phyloP scores from a whole-genome alignment of 371 early-diverging fungal species.

The Mortierella sp. region DNA sequence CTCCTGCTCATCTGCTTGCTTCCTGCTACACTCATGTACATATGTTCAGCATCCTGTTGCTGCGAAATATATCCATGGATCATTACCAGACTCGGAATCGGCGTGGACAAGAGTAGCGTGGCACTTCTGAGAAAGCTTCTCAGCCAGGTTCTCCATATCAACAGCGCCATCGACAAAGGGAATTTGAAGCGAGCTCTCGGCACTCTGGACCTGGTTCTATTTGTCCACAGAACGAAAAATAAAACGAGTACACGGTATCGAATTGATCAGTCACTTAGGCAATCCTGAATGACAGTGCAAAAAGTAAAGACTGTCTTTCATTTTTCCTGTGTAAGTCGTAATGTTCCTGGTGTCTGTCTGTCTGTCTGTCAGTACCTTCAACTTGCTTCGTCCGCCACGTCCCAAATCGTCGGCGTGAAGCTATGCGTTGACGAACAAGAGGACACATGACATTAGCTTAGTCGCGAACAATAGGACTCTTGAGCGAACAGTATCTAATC shows the following conservation, averaged over 20 bases:
- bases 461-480: no score
- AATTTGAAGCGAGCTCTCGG: slow-evolving; percentile 45
- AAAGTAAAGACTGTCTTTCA: background rate
- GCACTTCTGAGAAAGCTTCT: slow-evolving; percentile 41
- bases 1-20: background rate
- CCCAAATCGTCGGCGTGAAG: slow-evolving; percentile 42
- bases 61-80: background rate
- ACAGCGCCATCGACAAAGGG: slow-evolving; percentile 51
- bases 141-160: slow-evolving; percentile 42
- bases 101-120: slow-evolving; percentile 27
- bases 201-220: slow-evolving; percentile 41
- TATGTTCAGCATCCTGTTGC: background rate
- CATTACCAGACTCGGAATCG: slow-evolving; percentile 21
- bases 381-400: slow-evolving; percentile 31
- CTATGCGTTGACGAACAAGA: slow-evolving; percentile 13
- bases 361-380: no score
- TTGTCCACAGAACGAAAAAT: background rate
- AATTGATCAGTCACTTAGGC: background rate
- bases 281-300: background rate
- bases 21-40: background rate
- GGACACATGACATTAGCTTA: background rate
- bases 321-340: background rate
- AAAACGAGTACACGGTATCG: background rate
- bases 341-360: background rate
- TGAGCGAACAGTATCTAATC: no score